phyloP scores from a whole-genome alignment of 1,139 yeast genomes.

The Saccharomyces hybrid region DNA sequence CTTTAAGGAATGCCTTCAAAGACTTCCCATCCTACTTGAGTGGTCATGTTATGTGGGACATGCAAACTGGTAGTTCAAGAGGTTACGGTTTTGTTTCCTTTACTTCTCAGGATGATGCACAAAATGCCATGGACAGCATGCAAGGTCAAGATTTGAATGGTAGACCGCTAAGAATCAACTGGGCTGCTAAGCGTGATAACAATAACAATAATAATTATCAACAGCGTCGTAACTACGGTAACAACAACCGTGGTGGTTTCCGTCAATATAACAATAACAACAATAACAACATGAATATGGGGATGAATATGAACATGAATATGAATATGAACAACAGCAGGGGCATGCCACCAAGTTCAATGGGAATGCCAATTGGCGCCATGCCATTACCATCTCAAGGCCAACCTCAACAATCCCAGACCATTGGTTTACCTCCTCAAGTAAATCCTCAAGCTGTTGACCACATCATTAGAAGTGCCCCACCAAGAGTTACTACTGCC shows the following conservation, averaged over 20 bases:
- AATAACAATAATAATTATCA: constrained; percentile 18
- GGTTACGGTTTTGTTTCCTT: constrained; percentile 94
- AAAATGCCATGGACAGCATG: constrained; percentile 63
- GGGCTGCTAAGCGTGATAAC: constrained; percentile 75
- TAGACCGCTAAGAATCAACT: constrained; percentile 72
- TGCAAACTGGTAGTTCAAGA: constrained; percentile 85
- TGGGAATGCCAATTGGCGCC: constrained; percentile 20
- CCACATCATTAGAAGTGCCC: constrained; percentile 65
- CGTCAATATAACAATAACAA: constrained; percentile 16
- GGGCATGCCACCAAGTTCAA: constrained; percentile 20
- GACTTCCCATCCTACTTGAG: constrained; percentile 58
- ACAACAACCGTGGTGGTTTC: constrained; percentile 19
- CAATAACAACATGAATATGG: constrained; percentile 6
- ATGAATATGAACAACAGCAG: constrained; percentile 5
- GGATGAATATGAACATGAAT: not conserved
- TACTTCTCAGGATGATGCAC: constrained; percentile 59
- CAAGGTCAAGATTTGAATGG: constrained; percentile 69
- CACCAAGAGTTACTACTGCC: constrained; percentile 70
- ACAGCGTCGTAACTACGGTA: constrained; percentile 19
- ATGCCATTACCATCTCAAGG: constrained; percentile 10
- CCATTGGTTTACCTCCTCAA: constrained; percentile 29
- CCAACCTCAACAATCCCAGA: constrained; percentile 14
- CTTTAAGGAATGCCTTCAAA: constrained; percentile 52
- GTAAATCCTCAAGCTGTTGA: constrained; percentile 54
- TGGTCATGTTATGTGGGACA: constrained; percentile 97